Evolutionary conservation across 768 basidiomycete genomes (phyloP).

Genomic region (Amanita rubescens): DNA sequence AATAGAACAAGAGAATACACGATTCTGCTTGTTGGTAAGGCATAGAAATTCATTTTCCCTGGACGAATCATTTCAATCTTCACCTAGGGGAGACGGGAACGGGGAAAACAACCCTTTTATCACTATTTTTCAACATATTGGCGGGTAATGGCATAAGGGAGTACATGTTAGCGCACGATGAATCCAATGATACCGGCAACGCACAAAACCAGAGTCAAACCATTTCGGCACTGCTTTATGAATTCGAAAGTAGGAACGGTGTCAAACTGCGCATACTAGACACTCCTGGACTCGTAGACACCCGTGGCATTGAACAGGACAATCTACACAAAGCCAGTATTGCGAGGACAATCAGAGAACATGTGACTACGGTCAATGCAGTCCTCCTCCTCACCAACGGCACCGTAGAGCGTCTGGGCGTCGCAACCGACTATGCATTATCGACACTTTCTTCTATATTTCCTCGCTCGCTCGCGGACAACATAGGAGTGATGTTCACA

Average conservation of each 20-base stretch:
- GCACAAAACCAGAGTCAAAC: constrained; percentile 12
- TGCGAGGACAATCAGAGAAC: constrained; percentile 14
- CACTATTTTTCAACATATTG: constrained; percentile 12
- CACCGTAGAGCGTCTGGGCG: constrained; percentile 15
- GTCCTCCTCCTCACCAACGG: constrained; percentile 23
- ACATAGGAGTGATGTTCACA: constrained; percentile 21
- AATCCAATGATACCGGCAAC: constrained; percentile 1
- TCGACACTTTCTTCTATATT: constrained; percentile 17
- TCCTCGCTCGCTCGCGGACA: constrained; percentile 16
- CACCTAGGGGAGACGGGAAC: constrained; percentile 14
- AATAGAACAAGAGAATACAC: not conserved
- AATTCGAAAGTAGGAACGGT: constrained; percentile 7
- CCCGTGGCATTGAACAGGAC: constrained; percentile 19
- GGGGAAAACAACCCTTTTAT: constrained; percentile 12
- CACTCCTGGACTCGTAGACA: constrained; percentile 22
- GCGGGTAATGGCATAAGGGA: constrained; percentile 5
- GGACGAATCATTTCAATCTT: not conserved
- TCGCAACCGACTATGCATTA: constrained; percentile 18
- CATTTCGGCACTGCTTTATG: constrained; percentile 7
- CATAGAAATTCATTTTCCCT: not conserved
- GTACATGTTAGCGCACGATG: constrained; percentile 5
- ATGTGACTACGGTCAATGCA: constrained; percentile 16
- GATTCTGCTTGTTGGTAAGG: constrained; percentile 3
- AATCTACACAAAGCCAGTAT: constrained; percentile 17
- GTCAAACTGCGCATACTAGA: constrained; percentile 17